These are phyloP conservation scores for Pseudogymnoascus sp. DNA, from an alignment of 2,329 filamentous ascomycete genomes.

Conservation along the genomic window DNA sequence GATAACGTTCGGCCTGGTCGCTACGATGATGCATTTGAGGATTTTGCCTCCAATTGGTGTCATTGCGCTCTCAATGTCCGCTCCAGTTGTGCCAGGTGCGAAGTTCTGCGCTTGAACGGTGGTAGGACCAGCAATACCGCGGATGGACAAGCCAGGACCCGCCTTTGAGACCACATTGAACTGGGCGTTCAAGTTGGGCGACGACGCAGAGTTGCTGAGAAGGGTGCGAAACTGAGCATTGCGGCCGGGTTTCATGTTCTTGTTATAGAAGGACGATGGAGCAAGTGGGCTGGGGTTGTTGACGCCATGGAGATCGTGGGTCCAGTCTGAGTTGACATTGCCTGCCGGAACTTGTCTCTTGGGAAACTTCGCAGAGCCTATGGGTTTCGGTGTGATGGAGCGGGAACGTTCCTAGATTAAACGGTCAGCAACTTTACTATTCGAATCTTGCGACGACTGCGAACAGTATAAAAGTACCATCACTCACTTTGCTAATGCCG, in stretches of 20 bases:
- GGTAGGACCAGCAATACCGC: constrained; percentile 66
- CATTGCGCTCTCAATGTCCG: constrained; percentile 78
- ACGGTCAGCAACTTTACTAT: constrained; percentile 17
- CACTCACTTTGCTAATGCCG: constrained; percentile 62
- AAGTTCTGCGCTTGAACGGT: constrained; percentile 75
- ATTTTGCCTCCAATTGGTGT: constrained; percentile 66
- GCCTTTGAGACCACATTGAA: constrained; percentile 32
- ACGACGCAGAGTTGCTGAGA: constrained; percentile 27
- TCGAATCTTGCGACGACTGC: background rate
- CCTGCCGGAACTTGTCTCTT: constrained; percentile 38
- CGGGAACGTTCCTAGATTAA: constrained; percentile 3
- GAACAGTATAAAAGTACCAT: background rate
- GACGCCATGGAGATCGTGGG: constrained; percentile 59
- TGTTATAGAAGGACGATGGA: constrained; percentile 35
- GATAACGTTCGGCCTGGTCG: constrained; percentile 64
- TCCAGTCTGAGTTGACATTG: constrained; percentile 63
- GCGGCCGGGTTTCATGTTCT: constrained; percentile 22
- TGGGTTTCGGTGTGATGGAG: constrained; percentile 5
- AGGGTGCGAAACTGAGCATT: constrained; percentile 23
- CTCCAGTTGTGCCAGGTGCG: constrained; percentile 71
- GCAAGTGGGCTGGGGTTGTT: constrained; percentile 37
- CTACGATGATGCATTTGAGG: constrained; percentile 60
- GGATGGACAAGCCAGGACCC: constrained; percentile 57
- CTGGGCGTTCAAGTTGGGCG: constrained; percentile 29
- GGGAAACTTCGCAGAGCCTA: constrained; percentile 20